Conservation (phyloP, 2,329 filamentous ascomycete genomes). For the Paecilomyces niveus region DNA sequence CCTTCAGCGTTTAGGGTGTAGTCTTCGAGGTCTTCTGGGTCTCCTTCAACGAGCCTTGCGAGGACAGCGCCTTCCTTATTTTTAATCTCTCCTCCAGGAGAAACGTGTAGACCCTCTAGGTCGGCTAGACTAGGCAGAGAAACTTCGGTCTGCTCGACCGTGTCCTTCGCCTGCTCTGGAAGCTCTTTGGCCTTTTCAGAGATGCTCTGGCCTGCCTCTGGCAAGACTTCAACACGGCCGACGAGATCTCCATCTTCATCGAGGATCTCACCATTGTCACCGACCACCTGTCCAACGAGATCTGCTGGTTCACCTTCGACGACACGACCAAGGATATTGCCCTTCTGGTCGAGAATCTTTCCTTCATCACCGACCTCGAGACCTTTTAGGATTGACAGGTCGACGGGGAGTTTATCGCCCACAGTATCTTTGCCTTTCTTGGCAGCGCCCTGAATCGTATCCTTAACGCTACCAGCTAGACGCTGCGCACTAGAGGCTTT, state of each 20-base stretch:
- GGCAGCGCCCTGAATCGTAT: conserved; percentile 8
- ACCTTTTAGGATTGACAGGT: conserved; percentile 25
- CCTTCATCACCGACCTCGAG: conserved; percentile 45
- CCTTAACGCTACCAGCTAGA: conserved; percentile 10
- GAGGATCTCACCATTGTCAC: conserved; percentile 30
- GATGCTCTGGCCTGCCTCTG: conserved; percentile 2
- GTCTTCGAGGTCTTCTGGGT: conserved; percentile 38
- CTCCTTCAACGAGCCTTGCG: conserved; percentile 29
- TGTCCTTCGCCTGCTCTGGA: conserved; percentile 2
- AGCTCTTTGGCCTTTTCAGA: conserved; percentile 26
- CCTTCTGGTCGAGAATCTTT: conserved; percentile 36
- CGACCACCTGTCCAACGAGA: conserved; percentile 24
- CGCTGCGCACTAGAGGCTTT: conserved; percentile 11
- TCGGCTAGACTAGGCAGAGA: conserved; percentile 26
- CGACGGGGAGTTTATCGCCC: conserved; percentile 10
- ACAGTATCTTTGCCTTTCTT: conserved; percentile 3
- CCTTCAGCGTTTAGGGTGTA: conserved; percentile 27
- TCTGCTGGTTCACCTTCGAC: conserved; percentile 29
- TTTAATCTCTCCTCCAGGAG: conserved; percentile 48
- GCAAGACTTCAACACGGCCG: conserved; percentile 13
- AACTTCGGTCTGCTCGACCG: conserved; percentile 29
- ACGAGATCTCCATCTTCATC: conserved; percentile 32
- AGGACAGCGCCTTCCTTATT: conserved; percentile 32
- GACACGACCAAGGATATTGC: conserved; percentile 22
- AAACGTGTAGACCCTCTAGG: conserved; percentile 36